phyloP scores from a whole-genome alignment of 345 rosid genomes.

The Zanthoxylum bungeanum region DNA sequence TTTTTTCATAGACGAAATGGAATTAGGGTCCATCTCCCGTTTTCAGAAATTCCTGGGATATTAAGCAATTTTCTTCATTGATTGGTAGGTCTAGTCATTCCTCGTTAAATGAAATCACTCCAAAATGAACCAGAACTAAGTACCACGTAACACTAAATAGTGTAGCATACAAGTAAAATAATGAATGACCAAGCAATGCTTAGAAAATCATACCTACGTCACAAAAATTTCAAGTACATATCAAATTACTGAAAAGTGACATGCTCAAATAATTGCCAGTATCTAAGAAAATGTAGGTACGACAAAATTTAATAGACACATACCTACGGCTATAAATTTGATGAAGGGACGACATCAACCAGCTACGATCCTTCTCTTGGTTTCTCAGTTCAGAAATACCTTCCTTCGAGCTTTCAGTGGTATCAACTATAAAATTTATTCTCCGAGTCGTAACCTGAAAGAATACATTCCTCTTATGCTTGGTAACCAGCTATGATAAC shows the following conservation, averaged over 20 bases:
- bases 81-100: not conserved
- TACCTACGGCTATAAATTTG: conserved; percentile 94
- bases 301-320: not conserved
- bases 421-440: conserved; percentile 85
- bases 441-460: conserved; percentile 83
- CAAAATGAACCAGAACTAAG: not conserved
- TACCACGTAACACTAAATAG: not conserved
- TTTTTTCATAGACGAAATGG: not conserved
- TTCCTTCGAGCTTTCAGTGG: conserved; percentile 45
- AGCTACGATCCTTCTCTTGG: conserved; percentile 79
- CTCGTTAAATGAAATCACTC: not conserved
- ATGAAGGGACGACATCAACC: conserved; percentile 87
- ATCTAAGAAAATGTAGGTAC: conserved; percentile 4
- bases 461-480: conserved; percentile 6
- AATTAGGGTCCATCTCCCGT: not conserved
- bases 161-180: not conserved
- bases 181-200: not conserved
- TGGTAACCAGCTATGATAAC: not conserved
- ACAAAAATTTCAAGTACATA: not conserved
- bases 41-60: not conserved
- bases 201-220: not conserved
- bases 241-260: not conserved
- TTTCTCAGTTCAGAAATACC: conserved; percentile 42
- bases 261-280: conserved; percentile 7
- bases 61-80: not conserved